A percentile compares a stretch with the other conserved stretches of the same genome.
These are phyloP conservation scores for Saturnispora dispora DNA, from an alignment of 805 yeast species.

Conservation along the genomic window DNA sequence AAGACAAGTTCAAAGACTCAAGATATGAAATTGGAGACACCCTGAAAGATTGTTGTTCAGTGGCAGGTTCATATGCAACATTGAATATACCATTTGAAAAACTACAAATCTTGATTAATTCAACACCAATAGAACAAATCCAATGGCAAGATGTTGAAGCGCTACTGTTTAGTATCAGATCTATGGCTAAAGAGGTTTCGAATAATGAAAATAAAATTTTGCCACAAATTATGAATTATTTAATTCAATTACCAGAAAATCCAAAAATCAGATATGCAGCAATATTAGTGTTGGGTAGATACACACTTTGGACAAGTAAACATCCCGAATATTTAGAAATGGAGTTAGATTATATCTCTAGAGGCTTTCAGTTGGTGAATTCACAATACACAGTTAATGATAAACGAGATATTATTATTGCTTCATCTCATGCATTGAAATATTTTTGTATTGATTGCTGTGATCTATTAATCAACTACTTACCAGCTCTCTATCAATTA, in stretches of 20 bases:
- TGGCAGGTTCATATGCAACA: slow-evolving; percentile 69
- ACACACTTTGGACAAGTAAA: slow-evolving; percentile 87
- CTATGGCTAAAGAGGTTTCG: slow-evolving; percentile 89
- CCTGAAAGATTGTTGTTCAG: slow-evolving; percentile 89
- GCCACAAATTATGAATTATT: slow-evolving; percentile 65
- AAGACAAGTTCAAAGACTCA: slow-evolving; percentile 88
- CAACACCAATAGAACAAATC: slow-evolving; percentile 16
- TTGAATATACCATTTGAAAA: slow-evolving; percentile 59
- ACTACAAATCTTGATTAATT: slow-evolving; percentile 34
- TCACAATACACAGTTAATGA: slow-evolving; percentile 9
- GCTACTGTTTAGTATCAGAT: slow-evolving; percentile 77
- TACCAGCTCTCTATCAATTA: slow-evolving; percentile 68
- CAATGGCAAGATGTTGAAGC: slow-evolving; percentile 88
- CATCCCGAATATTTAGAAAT: slow-evolving; percentile 77
- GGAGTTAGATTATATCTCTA: slow-evolving; percentile 75
- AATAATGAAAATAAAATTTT: slow-evolving; percentile 52
- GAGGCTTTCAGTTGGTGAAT: slow-evolving; percentile 43
- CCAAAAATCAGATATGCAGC: slow-evolving; percentile 86
- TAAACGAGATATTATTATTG: slow-evolving; percentile 50
- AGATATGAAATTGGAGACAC: slow-evolving; percentile 97
- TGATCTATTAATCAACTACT: slow-evolving; percentile 46
- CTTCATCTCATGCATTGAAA: slow-evolving; percentile 91
- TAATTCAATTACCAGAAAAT: slow-evolving; percentile 71
- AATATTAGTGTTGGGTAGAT: slow-evolving; percentile 88
- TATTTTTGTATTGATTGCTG: slow-evolving; percentile 92